Evolutionary conservation across 1,284 basidiomycete species (phyloP).

Genomic region (Sporisorium iseilematis-ciliati): DNA sequence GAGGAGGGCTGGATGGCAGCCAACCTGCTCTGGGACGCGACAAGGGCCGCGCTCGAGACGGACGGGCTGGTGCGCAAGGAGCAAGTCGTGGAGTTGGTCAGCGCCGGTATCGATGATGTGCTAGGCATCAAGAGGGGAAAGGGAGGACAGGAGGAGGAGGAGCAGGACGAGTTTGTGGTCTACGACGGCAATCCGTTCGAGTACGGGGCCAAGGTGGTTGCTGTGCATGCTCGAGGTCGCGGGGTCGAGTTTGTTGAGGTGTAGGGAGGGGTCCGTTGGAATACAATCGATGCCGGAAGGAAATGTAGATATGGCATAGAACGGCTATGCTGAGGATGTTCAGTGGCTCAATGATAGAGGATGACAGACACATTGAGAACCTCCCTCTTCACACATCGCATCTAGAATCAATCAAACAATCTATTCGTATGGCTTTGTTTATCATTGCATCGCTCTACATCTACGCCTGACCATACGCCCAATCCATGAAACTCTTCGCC

Average conservation of each 20-base stretch:
- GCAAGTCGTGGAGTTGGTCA: constrained; percentile 76
- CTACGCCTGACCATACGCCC: constrained; percentile 52
- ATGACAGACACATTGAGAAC: no score
- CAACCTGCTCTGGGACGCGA: constrained; percentile 78
- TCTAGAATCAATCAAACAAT: neutral
- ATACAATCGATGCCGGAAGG: no score
- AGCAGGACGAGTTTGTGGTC: constrained; percentile 76
- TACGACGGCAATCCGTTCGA: constrained; percentile 75
- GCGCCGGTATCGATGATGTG: constrained; percentile 77
- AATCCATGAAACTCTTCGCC: constrained; percentile 59
- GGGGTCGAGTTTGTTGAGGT: constrained; percentile 47
- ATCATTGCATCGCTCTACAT: neutral
- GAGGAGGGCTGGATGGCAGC: constrained; percentile 75
- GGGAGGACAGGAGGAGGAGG: neutral
- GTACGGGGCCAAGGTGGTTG: constrained; percentile 76
- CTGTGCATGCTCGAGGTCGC: constrained; percentile 68
- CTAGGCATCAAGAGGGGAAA: constrained; percentile 72
- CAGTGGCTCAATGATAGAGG: no score
- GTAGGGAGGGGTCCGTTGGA: constrained; percentile 2
- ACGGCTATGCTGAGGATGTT: no score
- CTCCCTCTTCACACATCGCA: neutral
- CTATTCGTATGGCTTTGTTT: neutral
- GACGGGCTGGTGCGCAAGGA: constrained; percentile 71
- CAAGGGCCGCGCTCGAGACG: constrained; percentile 53
- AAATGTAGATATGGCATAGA: neutral